phyloP scores from a whole-genome alignment of 805 yeast species.

The Hanseniaspora thailandica region DNA sequence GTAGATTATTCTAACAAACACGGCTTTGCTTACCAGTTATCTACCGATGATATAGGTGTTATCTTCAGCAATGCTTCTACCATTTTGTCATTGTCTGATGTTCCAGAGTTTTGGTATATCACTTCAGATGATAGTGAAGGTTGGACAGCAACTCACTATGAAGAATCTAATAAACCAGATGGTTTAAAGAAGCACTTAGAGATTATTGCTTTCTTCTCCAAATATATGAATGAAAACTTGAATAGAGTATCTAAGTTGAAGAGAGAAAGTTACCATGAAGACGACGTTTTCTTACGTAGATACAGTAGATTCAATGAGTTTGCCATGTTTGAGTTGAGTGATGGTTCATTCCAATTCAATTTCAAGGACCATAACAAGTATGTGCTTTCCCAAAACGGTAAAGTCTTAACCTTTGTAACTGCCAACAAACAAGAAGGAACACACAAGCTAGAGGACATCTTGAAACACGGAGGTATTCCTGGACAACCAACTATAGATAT shows the following conservation, averaged over 20 bases:
- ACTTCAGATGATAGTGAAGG: conserved; percentile 39
- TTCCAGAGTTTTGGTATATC: conserved; percentile 55
- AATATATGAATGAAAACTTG: conserved; percentile 82
- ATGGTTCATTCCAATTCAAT: conserved; percentile 87
- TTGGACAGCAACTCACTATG: conserved; percentile 42
- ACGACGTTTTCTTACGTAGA: conserved; percentile 66
- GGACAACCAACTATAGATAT: conserved; percentile 37
- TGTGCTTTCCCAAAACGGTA: conserved; percentile 65
- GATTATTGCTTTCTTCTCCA: conserved; percentile 76
- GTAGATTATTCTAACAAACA: conserved; percentile 93
- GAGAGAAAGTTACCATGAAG: conserved; percentile 47
- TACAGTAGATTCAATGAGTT: conserved; percentile 67
- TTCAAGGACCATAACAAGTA: conserved; percentile 90
- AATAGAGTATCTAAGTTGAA: conserved; percentile 53
- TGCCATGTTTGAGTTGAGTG: conserved; percentile 86
- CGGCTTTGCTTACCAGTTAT: conserved; percentile 86
- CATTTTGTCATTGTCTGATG: conserved; percentile 56
- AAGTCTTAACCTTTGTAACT: conserved; percentile 67
- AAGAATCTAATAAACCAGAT: conserved; percentile 34
- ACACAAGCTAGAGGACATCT: conserved; percentile 40
- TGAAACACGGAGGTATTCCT: conserved; percentile 39
- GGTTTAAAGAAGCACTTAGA: conserved; percentile 59
- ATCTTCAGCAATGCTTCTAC: conserved; percentile 77
- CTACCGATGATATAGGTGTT: conserved; percentile 83
- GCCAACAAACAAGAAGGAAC: conserved; percentile 64